A percentile compares a stretch with the other conserved stretches of the same genome.
These are phyloP conservation scores for Neoscytalidium dimidiatum DNA, from an alignment of 2,329 filamentous ascomycete genomes.

Conservation along the genomic window DNA sequence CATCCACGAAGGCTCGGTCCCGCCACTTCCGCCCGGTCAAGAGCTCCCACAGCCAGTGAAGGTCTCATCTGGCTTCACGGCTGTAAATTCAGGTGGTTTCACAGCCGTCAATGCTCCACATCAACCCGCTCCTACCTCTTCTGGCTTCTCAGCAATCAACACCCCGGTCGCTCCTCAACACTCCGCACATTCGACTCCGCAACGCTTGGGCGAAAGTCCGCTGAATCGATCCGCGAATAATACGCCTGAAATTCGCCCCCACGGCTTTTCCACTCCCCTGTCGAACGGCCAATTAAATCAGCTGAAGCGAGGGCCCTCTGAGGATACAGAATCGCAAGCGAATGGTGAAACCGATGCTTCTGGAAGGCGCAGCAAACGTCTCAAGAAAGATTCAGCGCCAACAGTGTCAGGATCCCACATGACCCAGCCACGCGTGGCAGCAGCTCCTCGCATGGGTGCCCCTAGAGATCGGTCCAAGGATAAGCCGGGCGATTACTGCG, in stretches of 20 bases:
- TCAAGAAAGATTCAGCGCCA: slow-evolving; percentile 76
- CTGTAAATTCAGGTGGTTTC: slow-evolving; percentile 67
- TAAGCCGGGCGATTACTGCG: slow-evolving; percentile 68
- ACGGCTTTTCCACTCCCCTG: slow-evolving; percentile 44
- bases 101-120: slow-evolving; percentile 63
- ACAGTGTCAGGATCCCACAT: slow-evolving; percentile 96
- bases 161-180: slow-evolving; percentile 50
- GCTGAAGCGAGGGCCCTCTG: slow-evolving; percentile 72
- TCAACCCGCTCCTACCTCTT: slow-evolving; percentile 28
- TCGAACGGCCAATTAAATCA: slow-evolving; percentile 58
- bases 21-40: slow-evolving; percentile 36
- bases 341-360: slow-evolving; percentile 56
- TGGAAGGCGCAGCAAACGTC: slow-evolving; percentile 80
- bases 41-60: slow-evolving; percentile 62
- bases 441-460: slow-evolving; percentile 56
- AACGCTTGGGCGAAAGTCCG: slow-evolving; percentile 64
- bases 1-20: slow-evolving; percentile 42
- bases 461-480: slow-evolving; percentile 53
- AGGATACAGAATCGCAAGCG: slow-evolving; percentile 57
- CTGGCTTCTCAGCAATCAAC: slow-evolving; percentile 61
- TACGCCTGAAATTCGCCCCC: slow-evolving; percentile 65
- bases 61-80: slow-evolving; percentile 63
- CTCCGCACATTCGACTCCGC: slow-evolving; percentile 59
- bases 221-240: slow-evolving; percentile 61
- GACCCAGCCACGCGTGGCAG: slow-evolving; percentile 85